Percentiles rank a stretch among this genome's conserved stretches.
Conservation (phyloP, 257 asterid species). For the Rubia yunnanensis region DNA sequence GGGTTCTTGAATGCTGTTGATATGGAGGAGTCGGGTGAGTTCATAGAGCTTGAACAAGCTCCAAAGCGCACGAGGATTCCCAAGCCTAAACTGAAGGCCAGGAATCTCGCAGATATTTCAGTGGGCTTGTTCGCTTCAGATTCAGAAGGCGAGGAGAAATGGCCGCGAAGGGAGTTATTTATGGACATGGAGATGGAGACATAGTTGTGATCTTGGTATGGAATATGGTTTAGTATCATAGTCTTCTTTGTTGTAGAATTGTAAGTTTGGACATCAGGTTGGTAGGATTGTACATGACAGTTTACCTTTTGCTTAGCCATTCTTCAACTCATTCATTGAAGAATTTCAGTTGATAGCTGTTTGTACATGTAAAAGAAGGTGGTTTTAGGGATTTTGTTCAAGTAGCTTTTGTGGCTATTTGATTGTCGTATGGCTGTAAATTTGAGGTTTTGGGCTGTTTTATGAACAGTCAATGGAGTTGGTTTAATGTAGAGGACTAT, state of each 20-base stretch:
- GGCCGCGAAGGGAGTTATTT: conserved; percentile 25
- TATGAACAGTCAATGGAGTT: not conserved
- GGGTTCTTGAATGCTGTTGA: conserved; percentile 20
- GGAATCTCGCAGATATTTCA: conserved; percentile 48
- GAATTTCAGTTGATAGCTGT: conserved; percentile 14
- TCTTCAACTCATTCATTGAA: conserved; percentile 57
- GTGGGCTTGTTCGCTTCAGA: conserved; percentile 45
- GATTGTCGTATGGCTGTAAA: not conserved
- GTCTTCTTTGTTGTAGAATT: conserved; percentile 13
- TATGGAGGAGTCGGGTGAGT: conserved; percentile 16
- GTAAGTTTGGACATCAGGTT: conserved; percentile 4
- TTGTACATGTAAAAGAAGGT: conserved; percentile 18
- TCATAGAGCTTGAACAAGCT: conserved; percentile 40
- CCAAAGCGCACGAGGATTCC: conserved; percentile 45
- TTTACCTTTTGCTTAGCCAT: conserved; percentile 12
- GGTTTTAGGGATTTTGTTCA: conserved; percentile 11
- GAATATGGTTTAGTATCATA: conserved; percentile 17
- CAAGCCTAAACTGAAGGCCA: conserved; percentile 26
- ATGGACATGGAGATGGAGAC: conserved; percentile 19
- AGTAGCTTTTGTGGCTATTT: conserved; percentile 9
- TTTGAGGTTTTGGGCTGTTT: not conserved
- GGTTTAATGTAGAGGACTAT: not conserved
- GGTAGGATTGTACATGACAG: conserved; percentile 20
- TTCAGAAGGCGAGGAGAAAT: conserved; percentile 15
- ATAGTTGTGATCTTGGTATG: conserved; percentile 3